Conservation (phyloP, 139 green algal genomes). For the Astrephomene gubernaculifera region DNA sequence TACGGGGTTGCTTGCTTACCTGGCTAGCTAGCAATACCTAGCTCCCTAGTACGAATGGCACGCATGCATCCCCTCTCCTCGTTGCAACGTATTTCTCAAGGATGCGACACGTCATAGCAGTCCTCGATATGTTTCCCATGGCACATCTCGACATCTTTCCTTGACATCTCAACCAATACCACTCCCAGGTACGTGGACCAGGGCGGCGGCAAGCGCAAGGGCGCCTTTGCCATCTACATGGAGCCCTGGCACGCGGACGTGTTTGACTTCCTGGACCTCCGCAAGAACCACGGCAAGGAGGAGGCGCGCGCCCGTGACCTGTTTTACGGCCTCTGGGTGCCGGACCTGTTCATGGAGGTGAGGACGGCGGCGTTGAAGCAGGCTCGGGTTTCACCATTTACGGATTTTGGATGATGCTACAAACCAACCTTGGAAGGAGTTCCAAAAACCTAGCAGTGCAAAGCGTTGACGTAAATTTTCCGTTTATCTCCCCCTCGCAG, state of each 20-base stretch:
- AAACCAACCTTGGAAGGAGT: too few relatives aligned
- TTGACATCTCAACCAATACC: background rate
- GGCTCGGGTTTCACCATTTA: background rate
- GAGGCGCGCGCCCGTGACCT: conserved; percentile 95
- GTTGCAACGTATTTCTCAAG: too few relatives aligned
- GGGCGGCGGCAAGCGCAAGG: conserved; percentile 98
- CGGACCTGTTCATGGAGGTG: conserved; percentile 96
- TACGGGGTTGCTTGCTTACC: too few relatives aligned
- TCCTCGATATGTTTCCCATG: too few relatives aligned
- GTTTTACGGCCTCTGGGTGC: conserved; percentile 98
- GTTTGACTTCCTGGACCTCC: conserved; percentile 98
- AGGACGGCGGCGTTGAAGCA: background rate
- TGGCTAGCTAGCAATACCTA: too few relatives aligned
- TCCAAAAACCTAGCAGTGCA: too few relatives aligned
- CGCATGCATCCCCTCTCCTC: too few relatives aligned
- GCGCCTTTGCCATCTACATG: conserved; percentile 97
- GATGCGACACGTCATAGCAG: too few relatives aligned
- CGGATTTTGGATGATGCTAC: too few relatives aligned
- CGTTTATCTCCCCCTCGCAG: background rate
- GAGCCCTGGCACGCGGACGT: conserved; percentile 99
- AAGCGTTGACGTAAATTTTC: background rate
- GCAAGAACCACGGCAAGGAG: conserved; percentile 99
- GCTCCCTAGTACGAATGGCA: too few relatives aligned
- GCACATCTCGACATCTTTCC: too few relatives aligned
- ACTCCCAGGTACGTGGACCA: conserved; percentile 83